Evolutionary conservation across 306 rosid species (phyloP).

Genomic region (Oemleria cerasiformis): DNA sequence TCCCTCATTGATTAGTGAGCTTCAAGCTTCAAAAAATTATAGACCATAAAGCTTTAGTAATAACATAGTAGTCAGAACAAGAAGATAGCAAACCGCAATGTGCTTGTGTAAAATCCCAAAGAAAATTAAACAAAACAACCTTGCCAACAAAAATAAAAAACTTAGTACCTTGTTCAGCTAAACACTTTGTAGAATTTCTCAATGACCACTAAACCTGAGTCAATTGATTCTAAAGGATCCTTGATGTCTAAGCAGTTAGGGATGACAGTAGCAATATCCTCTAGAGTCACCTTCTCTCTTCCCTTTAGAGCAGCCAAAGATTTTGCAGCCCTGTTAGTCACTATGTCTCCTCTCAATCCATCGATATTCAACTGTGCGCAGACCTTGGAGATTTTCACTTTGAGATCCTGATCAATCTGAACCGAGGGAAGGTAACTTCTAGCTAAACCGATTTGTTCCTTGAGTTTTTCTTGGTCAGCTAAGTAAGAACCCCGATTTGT

Average conservation of each 20-base stretch:
- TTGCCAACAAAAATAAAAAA: slow-evolving; percentile 26
- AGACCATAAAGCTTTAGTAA: no score
- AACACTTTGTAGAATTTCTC: slow-evolving; percentile 90
- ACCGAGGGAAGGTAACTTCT: slow-evolving; percentile 63
- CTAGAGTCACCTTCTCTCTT: slow-evolving; percentile 60
- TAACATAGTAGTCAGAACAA: no score
- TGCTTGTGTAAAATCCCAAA: slow-evolving; percentile 21
- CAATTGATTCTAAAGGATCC: slow-evolving; percentile 91
- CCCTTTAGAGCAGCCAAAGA: slow-evolving; percentile 88
- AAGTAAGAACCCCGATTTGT: slow-evolving; percentile 44
- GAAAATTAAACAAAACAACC: slow-evolving; percentile 23
- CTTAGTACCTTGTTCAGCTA: slow-evolving; percentile 40
- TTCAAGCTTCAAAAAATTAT: no score
- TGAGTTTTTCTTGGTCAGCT: slow-evolving; percentile 73
- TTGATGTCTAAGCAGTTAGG: slow-evolving; percentile 94
- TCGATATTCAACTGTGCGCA: slow-evolving; percentile 88
- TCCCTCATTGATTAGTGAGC: no score
- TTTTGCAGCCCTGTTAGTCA: slow-evolving; percentile 82
- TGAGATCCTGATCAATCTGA: slow-evolving; percentile 69
- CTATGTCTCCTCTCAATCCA: slow-evolving; percentile 85
- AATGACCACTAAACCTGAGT: slow-evolving; percentile 84
- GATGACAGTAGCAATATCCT: slow-evolving; percentile 88
- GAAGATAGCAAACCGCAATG: slow-evolving; percentile 15
- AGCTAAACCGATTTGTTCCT: slow-evolving; percentile 61
- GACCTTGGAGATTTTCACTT: slow-evolving; percentile 84